Conservation (phyloP, 2,329 filamentous ascomycete genomes). For the Aspergillus fijiensis region DNA sequence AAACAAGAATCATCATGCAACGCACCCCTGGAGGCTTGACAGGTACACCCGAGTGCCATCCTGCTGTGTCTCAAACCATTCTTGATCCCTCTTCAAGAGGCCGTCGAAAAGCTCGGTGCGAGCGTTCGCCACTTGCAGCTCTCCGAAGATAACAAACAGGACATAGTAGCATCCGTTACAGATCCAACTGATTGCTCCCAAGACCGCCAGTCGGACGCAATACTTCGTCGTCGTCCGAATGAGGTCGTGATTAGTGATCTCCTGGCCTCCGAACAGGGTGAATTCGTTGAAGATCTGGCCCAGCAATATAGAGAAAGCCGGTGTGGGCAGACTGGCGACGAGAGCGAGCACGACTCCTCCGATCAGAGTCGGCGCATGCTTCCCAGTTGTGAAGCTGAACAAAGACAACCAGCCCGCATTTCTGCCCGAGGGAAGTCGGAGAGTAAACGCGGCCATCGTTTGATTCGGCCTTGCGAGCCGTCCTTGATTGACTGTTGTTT, state of each 20-base stretch:
- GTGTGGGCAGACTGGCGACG: slow-evolving; percentile 62
- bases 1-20: slow-evolving; percentile 6
- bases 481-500: slow-evolving; percentile 1
- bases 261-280: slow-evolving; percentile 61
- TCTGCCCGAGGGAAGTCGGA: slow-evolving; percentile 1
- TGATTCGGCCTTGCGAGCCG: neutral
- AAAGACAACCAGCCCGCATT: slow-evolving; percentile 54
- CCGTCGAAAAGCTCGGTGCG: slow-evolving; percentile 65
- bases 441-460: neutral
- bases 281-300: slow-evolving; percentile 74
- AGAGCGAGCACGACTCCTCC: slow-evolving; percentile 58
- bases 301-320: slow-evolving; percentile 66
- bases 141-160: slow-evolving; percentile 75
- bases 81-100: slow-evolving; percentile 70
- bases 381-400: slow-evolving; percentile 69
- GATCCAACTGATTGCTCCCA: slow-evolving; percentile 68
- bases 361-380: slow-evolving; percentile 57
- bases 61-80: slow-evolving; percentile 75
- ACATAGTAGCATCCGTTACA: slow-evolving; percentile 66
- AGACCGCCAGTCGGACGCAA: slow-evolving; percentile 60
- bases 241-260: slow-evolving; percentile 52
- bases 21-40: slow-evolving; percentile 71
- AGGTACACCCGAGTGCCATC: slow-evolving; percentile 73
- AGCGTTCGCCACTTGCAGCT: slow-evolving; percentile 70
- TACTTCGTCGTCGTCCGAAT: slow-evolving; percentile 58